phyloP scores from a whole-genome alignment of 2,329 filamentous ascomycete genomes.

The Calonectria pteridis region DNA sequence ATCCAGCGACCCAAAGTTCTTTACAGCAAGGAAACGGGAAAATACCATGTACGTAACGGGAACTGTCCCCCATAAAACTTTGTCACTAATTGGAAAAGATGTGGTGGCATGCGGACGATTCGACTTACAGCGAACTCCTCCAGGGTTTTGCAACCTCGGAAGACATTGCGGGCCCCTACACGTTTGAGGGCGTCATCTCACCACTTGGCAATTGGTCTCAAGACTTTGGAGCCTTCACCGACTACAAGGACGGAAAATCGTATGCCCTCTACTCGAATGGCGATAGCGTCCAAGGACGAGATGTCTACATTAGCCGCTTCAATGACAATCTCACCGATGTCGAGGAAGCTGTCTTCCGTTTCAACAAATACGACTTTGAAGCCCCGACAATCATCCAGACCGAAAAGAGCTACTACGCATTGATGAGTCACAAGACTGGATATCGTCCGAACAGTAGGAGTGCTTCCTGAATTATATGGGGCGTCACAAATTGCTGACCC shows the following conservation, averaged over 20 bases:
- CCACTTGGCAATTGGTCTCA: conserved; percentile 74
- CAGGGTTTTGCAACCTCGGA: conserved; percentile 68
- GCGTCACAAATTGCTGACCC: not conserved
- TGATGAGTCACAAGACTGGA: conserved; percentile 74
- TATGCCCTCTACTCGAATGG: conserved; percentile 73
- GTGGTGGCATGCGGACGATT: conserved; percentile 73
- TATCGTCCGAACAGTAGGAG: conserved; percentile 67
- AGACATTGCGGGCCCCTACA: conserved; percentile 66
- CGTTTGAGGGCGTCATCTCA: conserved; percentile 64
- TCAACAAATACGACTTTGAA: conserved; percentile 71
- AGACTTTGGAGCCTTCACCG: conserved; percentile 71
- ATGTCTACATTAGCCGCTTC: conserved; percentile 68
- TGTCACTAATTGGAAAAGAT: conserved; percentile 51
- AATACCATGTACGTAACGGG: conserved; percentile 64
- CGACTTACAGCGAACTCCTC: conserved; percentile 66
- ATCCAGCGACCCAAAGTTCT: conserved; percentile 74
- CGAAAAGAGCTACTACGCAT: conserved; percentile 68
- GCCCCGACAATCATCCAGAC: conserved; percentile 72
- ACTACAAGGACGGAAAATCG: conserved; percentile 67
- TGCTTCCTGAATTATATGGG: rapidly evolving
- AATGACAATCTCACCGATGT: conserved; percentile 65
- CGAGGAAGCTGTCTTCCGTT: conserved; percentile 65
- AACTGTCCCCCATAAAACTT: rapidly evolving
- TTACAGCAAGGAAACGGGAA: conserved; percentile 64
- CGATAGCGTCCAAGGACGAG: conserved; percentile 65